Conservation (phyloP, 2,329 filamentous ascomycete species). For the Ampelomyces quisqualis region DNA sequence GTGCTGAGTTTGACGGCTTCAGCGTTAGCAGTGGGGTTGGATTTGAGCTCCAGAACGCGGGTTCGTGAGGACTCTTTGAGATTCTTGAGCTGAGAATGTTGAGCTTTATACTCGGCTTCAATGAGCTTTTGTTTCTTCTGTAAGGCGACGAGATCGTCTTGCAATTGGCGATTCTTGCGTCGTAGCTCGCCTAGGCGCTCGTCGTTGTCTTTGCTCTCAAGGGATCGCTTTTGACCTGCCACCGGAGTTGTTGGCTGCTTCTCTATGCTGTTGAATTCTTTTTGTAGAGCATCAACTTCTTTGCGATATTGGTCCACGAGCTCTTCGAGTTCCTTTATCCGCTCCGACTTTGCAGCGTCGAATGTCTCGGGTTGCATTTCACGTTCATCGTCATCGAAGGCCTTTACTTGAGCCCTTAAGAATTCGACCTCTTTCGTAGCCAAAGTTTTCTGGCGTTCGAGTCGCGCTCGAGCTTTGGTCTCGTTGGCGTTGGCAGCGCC, state of each 20-base stretch:
- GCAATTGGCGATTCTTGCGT: constrained; percentile 84
- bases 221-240: constrained; percentile 63
- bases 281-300: constrained; percentile 73
- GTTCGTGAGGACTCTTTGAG: constrained; percentile 70
- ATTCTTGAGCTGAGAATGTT: constrained; percentile 69
- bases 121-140: constrained; percentile 71
- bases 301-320: constrained; percentile 82
- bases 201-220: constrained; percentile 57
- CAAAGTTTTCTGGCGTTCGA: constrained; percentile 82
- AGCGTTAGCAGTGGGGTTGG: constrained; percentile 86
- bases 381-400: constrained; percentile 80
- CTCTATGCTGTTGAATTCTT: constrained; percentile 70
- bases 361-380: constrained; percentile 80
- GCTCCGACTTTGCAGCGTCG: constrained; percentile 71
- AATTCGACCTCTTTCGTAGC: constrained; percentile 93
- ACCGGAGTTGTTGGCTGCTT: constrained; percentile 46
- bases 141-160: constrained; percentile 70
- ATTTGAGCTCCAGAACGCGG: constrained; percentile 79
- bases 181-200: constrained; percentile 78
- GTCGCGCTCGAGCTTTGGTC: constrained; percentile 66
- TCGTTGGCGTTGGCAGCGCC: constrained; percentile 53
- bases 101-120: constrained; percentile 72
- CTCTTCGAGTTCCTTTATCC: constrained; percentile 79
- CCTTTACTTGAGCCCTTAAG: constrained; percentile 85
- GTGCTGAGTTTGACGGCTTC: constrained; percentile 83